Evolutionary conservation across 1,284 basidiomycete genomes (phyloP).

Genomic region (Ustilago nuda): DNA sequence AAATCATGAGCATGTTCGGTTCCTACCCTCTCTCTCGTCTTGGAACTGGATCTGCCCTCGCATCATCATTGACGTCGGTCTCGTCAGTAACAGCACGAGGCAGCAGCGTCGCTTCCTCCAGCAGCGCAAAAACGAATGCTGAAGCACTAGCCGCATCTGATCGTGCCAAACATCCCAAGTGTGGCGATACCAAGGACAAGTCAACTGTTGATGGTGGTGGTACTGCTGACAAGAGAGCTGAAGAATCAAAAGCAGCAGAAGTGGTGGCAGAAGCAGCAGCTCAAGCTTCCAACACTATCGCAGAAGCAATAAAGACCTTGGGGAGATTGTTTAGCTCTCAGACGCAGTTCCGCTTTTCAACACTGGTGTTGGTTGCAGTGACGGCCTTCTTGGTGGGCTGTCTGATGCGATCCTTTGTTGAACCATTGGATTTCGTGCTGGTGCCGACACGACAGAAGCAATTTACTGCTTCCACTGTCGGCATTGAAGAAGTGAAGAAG

Average conservation of each 20-base stretch:
- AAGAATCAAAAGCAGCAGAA: not conserved
- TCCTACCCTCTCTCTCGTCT: slow-evolving; percentile 58
- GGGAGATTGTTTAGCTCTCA: slow-evolving; percentile 24
- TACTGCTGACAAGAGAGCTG: not conserved
- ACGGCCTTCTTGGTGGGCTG: slow-evolving; percentile 92
- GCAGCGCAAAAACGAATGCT: slow-evolving; percentile 39
- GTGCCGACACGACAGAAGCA: slow-evolving; percentile 26
- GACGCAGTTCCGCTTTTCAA: slow-evolving; percentile 41
- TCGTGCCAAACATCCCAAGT: slow-evolving; percentile 34
- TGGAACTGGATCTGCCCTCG: slow-evolving; percentile 40
- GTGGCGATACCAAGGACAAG: slow-evolving; percentile 15
- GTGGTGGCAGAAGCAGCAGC: slow-evolving; percentile 24
- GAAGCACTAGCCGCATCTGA: slow-evolving; percentile 39
- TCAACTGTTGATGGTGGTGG: not conserved
- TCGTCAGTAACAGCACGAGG: slow-evolving; percentile 56
- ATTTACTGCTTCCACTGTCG: not conserved
- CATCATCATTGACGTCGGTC: slow-evolving; percentile 50
- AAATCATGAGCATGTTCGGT: slow-evolving; percentile 61
- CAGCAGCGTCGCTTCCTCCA: slow-evolving; percentile 39
- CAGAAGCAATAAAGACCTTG: slow-evolving; percentile 21
- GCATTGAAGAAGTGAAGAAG: not conserved
- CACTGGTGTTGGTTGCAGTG: slow-evolving; percentile 78
- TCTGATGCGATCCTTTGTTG: slow-evolving; percentile 83
- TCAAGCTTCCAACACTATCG: slow-evolving; percentile 29
- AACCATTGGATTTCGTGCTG: slow-evolving; percentile 87